Evolutionary conservation across 129 eudicot genomes (phyloP), one percentile per base, ranked within the genome.

Genomic region (Artemisia argyi): DNA sequence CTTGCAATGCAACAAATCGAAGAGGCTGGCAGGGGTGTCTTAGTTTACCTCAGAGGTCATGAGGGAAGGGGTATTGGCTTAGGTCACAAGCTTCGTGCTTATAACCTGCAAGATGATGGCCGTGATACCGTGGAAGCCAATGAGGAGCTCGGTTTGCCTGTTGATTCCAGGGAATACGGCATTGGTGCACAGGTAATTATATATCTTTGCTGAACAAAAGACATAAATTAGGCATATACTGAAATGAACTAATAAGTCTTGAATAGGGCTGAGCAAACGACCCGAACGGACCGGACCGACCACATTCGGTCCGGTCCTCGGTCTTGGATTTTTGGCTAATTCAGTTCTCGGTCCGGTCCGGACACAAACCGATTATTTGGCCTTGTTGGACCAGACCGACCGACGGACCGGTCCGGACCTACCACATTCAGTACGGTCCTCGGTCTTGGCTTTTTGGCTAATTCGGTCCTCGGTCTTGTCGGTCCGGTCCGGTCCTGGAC

Each of bases 81-180:
- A 67, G 99, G 99, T 63, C 99, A 94, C 78, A 94, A 94, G 75
- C 99, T 94, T 69, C 96, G 96, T 58, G 99, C 99, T 26, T 94
- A 94, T 81, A 94, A 94, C 71, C 68, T 94, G 72, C 99, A 94
- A 75, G 99, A 94, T 80, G 96, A 76, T 80, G 99, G 99, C 13
- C 93, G 97, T 66, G 99, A 94, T 79, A 94, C 99, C 4, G 97
- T 94, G 5, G 99, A 94, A 83, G 99, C 99, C 56, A 94, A 94
- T 24, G 99, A 94, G 79, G 99, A 94, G 78, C 80, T 94, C 5
- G 99, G 99, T 17, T 81, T 94, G 77, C 99, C 99, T 13, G 80
- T 94, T 64, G 99, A 94, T 81, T 94, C 99, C 51, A 84, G 89
- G 20, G 89, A 85, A 44, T 85, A 85, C 18, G 89, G 89, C 7